phyloP scores from a whole-genome alignment of 176 grass and related monocot genomes.

The Oryza nivara region DNA sequence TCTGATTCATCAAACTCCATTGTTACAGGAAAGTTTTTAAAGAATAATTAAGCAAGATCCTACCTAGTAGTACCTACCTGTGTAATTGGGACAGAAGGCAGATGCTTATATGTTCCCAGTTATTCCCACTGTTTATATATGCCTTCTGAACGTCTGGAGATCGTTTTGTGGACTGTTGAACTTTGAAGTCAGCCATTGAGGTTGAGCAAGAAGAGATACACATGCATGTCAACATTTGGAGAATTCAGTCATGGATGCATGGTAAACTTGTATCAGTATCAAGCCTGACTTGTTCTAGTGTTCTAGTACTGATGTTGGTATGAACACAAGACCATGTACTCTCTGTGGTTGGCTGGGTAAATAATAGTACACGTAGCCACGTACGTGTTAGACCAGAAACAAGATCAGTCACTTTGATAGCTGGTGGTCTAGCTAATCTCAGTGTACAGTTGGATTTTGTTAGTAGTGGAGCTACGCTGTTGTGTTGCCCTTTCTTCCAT shows the following conservation, averaged over 20 bases:
- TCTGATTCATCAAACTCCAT: no score
- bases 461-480: not conserved
- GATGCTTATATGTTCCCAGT: not conserved
- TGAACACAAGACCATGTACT: not conserved
- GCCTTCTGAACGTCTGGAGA: not conserved
- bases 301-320: not conserved
- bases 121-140: not conserved
- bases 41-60: not conserved
- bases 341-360: not conserved
- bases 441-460: not conserved
- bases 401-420: not conserved
- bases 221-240: not conserved
- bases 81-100: not conserved
- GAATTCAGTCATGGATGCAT: not conserved
- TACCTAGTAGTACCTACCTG: no score
- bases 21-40: not conserved
- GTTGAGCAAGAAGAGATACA: not conserved
- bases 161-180: constrained; percentile 12
- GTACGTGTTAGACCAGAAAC: constrained; percentile 4
- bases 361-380: not conserved
- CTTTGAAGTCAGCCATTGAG: not conserved
- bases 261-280: not conserved
- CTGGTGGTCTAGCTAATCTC: not conserved
- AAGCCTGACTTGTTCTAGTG: not conserved
- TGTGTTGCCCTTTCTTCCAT: not conserved